Evolutionary conservation across 2,329 filamentous ascomycete genomes (phyloP), one percentile per base, ranked within the genome.

Genomic region (Epichloe brachyelytri): DNA sequence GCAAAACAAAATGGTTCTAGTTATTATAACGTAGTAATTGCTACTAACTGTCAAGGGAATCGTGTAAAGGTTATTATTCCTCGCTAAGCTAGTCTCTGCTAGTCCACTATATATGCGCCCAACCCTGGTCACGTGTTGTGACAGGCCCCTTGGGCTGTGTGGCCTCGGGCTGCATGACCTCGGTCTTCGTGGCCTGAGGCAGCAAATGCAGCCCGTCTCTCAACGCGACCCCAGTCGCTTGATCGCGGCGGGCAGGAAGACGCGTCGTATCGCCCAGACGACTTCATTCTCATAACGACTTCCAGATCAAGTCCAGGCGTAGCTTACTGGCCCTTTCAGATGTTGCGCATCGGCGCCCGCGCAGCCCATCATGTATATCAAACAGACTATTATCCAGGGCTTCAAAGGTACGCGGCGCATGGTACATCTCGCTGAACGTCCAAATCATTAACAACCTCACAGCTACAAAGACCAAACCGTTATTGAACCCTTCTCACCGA

Each of bases 391-490:
- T 69, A 97, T 98, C 66, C 93, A 98, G 70, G 93, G 93, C 82
- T 98, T 98, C 74, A 98, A 98, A 96, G 89, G 89, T 94, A 69
- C 59, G 70, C 10, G 11, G 19, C 64, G 51, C 33, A 26, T 10
- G 44, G 20, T 36, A 15, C 40, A 7, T n/a, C 15, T 40, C 2
- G 33, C 47, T n/a, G 10, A 30, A 40, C 4, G 26, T 30, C 26
- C 39, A 46, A 37, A 55, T 60, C 53, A 54, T 54, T 59, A 51
- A 65, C 53, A 33, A 39, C 45, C 20, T 43, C 56, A 51, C 62
- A 95, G 90, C 78, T 98, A 98, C 81, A 98, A 98, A 77, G 91
- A 98, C 65, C 94, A 98, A 69, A 97, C 89, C 49, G 88, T 96
- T 67, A 96, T 97, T 66, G 93, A 98, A 66, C 91, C 91, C 54